Base-by-base conservation (phyloP, 2,329 filamentous ascomycete species). In the Knoxdaviesia proteae region DNA sequence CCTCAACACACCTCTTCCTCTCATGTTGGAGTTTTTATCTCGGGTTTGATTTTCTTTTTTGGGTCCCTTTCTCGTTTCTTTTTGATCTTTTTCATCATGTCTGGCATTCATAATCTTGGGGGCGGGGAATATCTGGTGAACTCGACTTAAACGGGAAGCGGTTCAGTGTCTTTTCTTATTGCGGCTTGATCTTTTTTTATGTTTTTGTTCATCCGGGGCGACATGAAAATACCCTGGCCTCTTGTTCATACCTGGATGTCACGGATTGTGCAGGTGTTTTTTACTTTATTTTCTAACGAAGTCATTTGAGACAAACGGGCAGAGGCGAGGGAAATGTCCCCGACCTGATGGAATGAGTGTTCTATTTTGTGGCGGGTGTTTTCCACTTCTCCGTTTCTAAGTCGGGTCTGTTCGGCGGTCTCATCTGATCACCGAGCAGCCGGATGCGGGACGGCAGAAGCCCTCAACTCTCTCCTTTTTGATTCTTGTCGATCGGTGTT, bases 31-130 rank as follows among this genome's bases (percentile, higher is more conserved):
- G 29, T 44, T 36, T 40, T 42, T 37, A 7, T 42, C 40, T 44
- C 11, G 10, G 36, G 20, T 40, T 36, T 45, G 42, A 8, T 44
- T 36, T 41, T 32, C 34, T 42, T 39, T 20, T 42, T 36, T 36
- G 41, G 34, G 34, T 37, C 11, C 35, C 37, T 31, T 44, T 42
- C 36, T 45, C 33, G 39, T 45, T 45, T 37, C 35, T 46, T 46
- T 36, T 41, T 34, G 36, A 32, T 44, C 39, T 44, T 20, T 37
- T 36, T 38, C 29, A 38, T 39, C n/a, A 33, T 43, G 36, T 29
- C 37, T 38, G 42, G 40, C 38, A 34, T 38, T 39, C 39, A 42
- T 43, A 43, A 43, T 43, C 42, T 43, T 38, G 33, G 32, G 20
- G 20, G 20, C 20, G 20, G 20, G 20, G 20, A 20, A 20, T 20